A percentile compares a stretch with the other conserved stretches of the same genome.
These are phyloP conservation scores for Xylariaceae sp. DNA, from an alignment of 2,329 filamentous ascomycete genomes.

Conservation along the genomic window DNA sequence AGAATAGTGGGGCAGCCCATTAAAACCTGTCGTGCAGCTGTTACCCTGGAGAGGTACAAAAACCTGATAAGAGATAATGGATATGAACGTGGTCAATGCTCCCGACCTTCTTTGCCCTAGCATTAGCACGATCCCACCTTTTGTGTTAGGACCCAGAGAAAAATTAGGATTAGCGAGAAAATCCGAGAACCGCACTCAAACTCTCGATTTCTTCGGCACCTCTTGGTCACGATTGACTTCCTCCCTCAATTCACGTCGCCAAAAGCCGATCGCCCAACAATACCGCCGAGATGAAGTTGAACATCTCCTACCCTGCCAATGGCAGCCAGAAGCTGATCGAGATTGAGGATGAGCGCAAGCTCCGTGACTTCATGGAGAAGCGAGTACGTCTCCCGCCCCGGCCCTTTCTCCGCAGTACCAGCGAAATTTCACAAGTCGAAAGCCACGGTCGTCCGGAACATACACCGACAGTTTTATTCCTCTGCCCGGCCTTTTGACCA, in stretches of 20 bases:
- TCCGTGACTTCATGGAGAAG: slow-evolving; percentile 98
- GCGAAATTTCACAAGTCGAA: slow-evolving; percentile 8
- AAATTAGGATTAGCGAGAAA: slow-evolving; percentile 30
- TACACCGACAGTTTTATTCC: slow-evolving; percentile 29
- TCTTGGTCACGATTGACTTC: slow-evolving; percentile 27
- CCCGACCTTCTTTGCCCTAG: slow-evolving; percentile 21
- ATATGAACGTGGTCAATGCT: slow-evolving; percentile 23
- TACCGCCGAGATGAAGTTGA: slow-evolving; percentile 65
- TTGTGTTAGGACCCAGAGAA: slow-evolving; percentile 19
- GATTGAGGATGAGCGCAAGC: slow-evolving; percentile 98
- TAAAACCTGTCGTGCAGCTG: no score
- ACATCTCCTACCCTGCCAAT: slow-evolving; percentile 89
- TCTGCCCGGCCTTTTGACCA: no score
- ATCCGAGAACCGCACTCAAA: slow-evolving; percentile 24
- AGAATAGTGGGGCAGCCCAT: no score
- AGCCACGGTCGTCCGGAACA: slow-evolving; percentile 1
- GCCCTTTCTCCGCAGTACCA: slow-evolving; percentile 11
- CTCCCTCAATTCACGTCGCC: slow-evolving; percentile 25
- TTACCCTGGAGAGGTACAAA: background rate
- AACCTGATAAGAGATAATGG: slow-evolving; percentile 4
- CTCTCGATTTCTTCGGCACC: slow-evolving; percentile 19
- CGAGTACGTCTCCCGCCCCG: slow-evolving; percentile 55
- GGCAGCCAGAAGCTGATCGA: slow-evolving; percentile 99
- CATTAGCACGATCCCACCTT: slow-evolving; percentile 18
- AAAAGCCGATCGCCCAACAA: slow-evolving; percentile 31